Percentiles rank a stretch among this genome's conserved stretches.
Conservation (phyloP, 108 stramenopile genomes). For the Stephanodiscus minutulus region DNA sequence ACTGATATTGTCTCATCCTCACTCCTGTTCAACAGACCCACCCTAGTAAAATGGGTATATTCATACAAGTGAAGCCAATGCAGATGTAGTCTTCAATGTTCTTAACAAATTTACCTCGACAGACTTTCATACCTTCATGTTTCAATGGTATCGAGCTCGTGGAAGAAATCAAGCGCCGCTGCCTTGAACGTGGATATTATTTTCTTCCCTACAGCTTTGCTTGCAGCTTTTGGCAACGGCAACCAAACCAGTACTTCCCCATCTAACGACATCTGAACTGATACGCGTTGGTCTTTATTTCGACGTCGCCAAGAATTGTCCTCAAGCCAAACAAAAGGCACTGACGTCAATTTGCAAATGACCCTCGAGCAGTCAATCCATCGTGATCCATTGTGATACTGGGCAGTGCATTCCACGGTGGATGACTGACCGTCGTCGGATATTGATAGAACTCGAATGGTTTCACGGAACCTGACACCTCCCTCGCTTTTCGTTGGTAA, state of each 20-base stretch:
- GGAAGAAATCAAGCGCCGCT: conserved; percentile 22
- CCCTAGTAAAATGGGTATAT: too few relatives aligned
- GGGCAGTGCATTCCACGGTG: conserved; percentile 35
- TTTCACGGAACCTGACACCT: conserved; percentile 35
- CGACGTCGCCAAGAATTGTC: background rate
- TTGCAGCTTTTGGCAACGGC: conserved; percentile 32
- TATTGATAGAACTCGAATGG: conserved; percentile 24
- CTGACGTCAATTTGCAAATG: conserved; percentile 24
- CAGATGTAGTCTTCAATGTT: too few relatives aligned
- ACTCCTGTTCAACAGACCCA: too few relatives aligned
- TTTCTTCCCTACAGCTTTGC: conserved; percentile 26
- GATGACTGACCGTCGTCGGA: conserved; percentile 23
- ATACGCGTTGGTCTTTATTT: conserved; percentile 1
- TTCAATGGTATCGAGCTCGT: conserved; percentile 2
- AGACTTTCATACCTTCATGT: too few relatives aligned
- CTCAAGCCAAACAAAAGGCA: background rate
- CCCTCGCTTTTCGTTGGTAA: conserved; percentile 13
- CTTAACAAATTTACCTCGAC: background rate
- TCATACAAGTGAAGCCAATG: too few relatives aligned
- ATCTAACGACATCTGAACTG: conserved; percentile 36
- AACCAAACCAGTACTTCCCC: conserved; percentile 45
- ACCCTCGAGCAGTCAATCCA: conserved; percentile 39
- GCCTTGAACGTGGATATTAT: conserved; percentile 31
- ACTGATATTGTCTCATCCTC: too few relatives aligned
- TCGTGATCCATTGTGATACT: conserved; percentile 30